These are phyloP conservation scores for Pseudopithomyces maydicus DNA, from an alignment of 2,329 filamentous ascomycete species.

Conservation along the genomic window DNA sequence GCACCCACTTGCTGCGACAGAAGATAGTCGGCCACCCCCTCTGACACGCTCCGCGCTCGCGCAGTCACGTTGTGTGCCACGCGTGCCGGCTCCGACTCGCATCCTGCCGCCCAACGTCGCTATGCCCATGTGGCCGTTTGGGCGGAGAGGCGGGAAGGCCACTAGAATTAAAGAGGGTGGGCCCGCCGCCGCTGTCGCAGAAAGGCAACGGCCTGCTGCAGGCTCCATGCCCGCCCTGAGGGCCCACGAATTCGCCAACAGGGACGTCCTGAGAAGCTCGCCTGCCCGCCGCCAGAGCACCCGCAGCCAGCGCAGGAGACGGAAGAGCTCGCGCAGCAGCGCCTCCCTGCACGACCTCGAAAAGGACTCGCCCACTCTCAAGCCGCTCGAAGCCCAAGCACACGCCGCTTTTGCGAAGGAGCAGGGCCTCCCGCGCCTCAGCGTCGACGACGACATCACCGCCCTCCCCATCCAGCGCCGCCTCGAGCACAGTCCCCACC, in stretches of 20 bases:
- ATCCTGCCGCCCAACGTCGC: conserved; percentile 8
- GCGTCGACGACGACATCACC: conserved; percentile 54
- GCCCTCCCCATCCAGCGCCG: conserved; percentile 49
- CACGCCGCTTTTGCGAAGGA: conserved; percentile 21
- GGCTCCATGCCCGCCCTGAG: conserved; percentile 13
- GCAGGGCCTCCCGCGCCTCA: conserved; percentile 29
- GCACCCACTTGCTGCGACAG: conserved; percentile 3
- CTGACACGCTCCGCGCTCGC: conserved; percentile 21
- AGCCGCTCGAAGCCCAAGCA: conserved; percentile 12
- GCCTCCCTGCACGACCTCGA: conserved; percentile 38
- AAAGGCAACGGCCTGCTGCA: conserved; percentile 49
- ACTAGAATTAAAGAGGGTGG: conserved; percentile 52
- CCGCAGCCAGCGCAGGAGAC: conserved; percentile 34
- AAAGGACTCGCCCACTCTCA: conserved; percentile 27
- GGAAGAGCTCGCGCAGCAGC: conserved; percentile 38
- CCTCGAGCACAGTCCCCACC: conserved; percentile 54
- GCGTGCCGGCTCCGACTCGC: conserved; percentile 5
- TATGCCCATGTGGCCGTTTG: conserved; percentile 87
- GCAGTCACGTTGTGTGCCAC: conserved; percentile 25
- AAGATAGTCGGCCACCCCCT: conserved; percentile 23
- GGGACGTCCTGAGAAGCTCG: conserved; percentile 23
- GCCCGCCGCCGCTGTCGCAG: conserved; percentile 54
- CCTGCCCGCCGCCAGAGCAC: conserved; percentile 24
- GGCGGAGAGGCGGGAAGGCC: conserved; percentile 72
- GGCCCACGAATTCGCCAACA: conserved; percentile 23